phyloP scores from a whole-genome alignment of 345 rosid genomes.

The Murraya koenigii region DNA sequence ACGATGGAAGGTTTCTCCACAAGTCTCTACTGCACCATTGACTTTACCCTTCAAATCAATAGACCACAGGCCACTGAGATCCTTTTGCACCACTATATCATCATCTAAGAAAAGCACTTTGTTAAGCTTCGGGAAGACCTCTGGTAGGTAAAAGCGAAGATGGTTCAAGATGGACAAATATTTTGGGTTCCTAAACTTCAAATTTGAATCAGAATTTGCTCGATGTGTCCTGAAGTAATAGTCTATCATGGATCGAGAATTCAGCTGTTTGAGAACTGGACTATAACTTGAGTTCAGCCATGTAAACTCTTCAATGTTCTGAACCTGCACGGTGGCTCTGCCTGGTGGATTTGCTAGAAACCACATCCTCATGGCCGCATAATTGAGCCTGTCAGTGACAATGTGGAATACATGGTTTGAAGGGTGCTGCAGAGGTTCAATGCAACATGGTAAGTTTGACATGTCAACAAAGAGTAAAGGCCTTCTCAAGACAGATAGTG shows the following conservation, averaged over 20 bases:
- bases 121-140: constrained; percentile 88
- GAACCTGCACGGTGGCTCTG: constrained; percentile 82
- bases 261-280: constrained; percentile 93
- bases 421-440: constrained; percentile 64
- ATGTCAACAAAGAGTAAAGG: constrained; percentile 1
- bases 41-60: constrained; percentile 90
- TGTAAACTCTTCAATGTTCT: constrained; percentile 83
- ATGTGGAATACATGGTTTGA: constrained; percentile 88
- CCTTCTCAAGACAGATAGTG: neutral
- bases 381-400: constrained; percentile 91
- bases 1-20: constrained; percentile 95
- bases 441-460: constrained; percentile 18
- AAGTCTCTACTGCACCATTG: constrained; percentile 98
- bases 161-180: constrained; percentile 94
- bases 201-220: constrained; percentile 68
- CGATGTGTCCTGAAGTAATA: constrained; percentile 88
- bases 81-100: constrained; percentile 92
- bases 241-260: constrained; percentile 81
- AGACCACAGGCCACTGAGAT: constrained; percentile 81
- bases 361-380: constrained; percentile 99
- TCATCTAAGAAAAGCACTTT: constrained; percentile 93
- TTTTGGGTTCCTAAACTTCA: constrained; percentile 95
- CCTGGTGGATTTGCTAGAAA: constrained; percentile 81
- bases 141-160: constrained; percentile 95
- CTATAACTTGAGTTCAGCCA: constrained; percentile 97